Conservation (phyloP, 1,139 yeast genomes). For the Suhomyces chickasaworum region DNA sequence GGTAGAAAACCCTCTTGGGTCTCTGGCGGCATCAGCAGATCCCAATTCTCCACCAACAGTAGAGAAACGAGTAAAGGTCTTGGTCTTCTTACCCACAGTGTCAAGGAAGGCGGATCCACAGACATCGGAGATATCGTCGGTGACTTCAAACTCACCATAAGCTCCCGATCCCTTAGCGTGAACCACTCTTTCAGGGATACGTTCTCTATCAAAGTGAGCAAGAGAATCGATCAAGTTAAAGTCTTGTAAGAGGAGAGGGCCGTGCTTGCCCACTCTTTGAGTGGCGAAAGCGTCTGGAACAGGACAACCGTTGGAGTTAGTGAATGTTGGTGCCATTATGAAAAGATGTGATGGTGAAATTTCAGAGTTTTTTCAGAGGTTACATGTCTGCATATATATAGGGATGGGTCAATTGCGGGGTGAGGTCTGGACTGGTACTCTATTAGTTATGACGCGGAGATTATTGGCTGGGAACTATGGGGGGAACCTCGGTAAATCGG, state of each 20-base stretch:
- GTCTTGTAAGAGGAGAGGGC: constrained; percentile 79
- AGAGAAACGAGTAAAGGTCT: constrained; percentile 74
- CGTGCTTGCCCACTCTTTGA: constrained; percentile 71
- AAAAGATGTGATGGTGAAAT: neutral
- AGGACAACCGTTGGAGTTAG: constrained; percentile 78
- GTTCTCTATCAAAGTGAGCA: constrained; percentile 84
- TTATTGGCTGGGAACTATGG: constrained; percentile 12
- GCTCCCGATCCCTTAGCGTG: constrained; percentile 93
- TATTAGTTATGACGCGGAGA: constrained; percentile 9
- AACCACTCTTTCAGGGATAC: constrained; percentile 88
- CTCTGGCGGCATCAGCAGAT: constrained; percentile 84
- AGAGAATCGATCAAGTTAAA: constrained; percentile 74
- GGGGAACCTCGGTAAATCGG: constrained; percentile 12
- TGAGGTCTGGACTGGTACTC: constrained; percentile 8
- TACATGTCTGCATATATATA: constrained; percentile 3
- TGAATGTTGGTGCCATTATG: constrained; percentile 45
- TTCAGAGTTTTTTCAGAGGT: neutral
- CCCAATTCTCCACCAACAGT: constrained; percentile 91
- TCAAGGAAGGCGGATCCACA: constrained; percentile 71
- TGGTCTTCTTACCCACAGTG: constrained; percentile 75
- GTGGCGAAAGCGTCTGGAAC: constrained; percentile 69
- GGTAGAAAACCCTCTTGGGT: constrained; percentile 85
- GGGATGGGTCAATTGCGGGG: constrained; percentile 10
- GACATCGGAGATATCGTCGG: constrained; percentile 78
- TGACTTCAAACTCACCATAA: constrained; percentile 75